A percentile compares a stretch with the other conserved stretches of the same genome.
These are phyloP conservation scores for Sporobolomyces phaffii DNA, from an alignment of 768 basidiomycete species.

Conservation along the genomic window DNA sequence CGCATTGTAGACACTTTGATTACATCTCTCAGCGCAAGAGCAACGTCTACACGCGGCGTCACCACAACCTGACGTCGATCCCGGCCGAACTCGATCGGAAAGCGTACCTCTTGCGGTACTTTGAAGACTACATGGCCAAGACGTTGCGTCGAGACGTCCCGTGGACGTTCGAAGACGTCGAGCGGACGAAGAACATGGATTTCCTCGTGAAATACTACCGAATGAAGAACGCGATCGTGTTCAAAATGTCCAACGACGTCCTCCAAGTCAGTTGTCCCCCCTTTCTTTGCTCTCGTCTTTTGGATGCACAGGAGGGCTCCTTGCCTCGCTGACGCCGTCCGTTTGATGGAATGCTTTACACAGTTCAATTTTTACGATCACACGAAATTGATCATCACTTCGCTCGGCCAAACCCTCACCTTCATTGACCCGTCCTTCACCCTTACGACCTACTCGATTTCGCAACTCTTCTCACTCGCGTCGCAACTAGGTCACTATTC, in stretches of 20 bases:
- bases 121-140: constrained; percentile 90
- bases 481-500: constrained; percentile 19
- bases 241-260: constrained; percentile 90
- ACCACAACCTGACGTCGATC: constrained; percentile 46
- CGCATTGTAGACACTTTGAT: constrained; percentile 67
- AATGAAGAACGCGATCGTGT: constrained; percentile 95
- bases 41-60: constrained; percentile 64
- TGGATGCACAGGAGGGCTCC: too few relatives aligned
- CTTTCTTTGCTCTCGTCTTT: neutral
- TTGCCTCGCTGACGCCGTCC: too few relatives aligned
- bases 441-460: constrained; percentile 34
- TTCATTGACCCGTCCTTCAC: constrained; percentile 57
- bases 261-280: constrained; percentile 64
- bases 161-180: constrained; percentile 68
- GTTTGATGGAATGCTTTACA: neutral
- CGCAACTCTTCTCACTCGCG: constrained; percentile 33
- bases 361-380: constrained; percentile 99
- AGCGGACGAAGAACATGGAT: constrained; percentile 74
- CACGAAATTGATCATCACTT: constrained; percentile 83
- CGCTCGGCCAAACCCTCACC: constrained; percentile 68
- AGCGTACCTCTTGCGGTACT: constrained; percentile 85
- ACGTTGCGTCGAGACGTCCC: constrained; percentile 75
- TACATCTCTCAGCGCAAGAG: constrained; percentile 61
- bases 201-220: constrained; percentile 92
- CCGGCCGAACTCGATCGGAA: constrained; percentile 69